Percentiles rank a stretch among this genome's conserved stretches.
Evolutionary conservation across 2,329 filamentous ascomycete species (phyloP).

Genomic region (Pestalotiopsis sp.): DNA sequence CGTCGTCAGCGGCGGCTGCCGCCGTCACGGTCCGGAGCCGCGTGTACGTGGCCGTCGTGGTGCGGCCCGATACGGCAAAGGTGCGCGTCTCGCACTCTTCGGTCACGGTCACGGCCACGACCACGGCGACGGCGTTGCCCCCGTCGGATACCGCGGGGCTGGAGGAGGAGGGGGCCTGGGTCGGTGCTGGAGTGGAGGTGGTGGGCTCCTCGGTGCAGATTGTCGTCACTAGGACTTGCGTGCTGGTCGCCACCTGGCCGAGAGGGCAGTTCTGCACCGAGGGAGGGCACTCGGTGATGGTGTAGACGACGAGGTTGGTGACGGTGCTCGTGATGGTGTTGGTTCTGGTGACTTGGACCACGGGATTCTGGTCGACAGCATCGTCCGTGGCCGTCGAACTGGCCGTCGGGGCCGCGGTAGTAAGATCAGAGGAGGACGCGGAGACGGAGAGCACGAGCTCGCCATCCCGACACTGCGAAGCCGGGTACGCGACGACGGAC

Average conservation of each 20-base stretch:
- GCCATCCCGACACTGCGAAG: neutral
- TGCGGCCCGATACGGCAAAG: conserved; percentile 14
- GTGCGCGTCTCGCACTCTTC: conserved; percentile 19
- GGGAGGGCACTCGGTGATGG: conserved; percentile 16
- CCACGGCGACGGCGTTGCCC: neutral
- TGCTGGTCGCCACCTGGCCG: conserved; percentile 18
- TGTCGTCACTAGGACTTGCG: conserved; percentile 23
- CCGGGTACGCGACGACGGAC: conserved; percentile 2
- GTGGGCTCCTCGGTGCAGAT: conserved; percentile 18
- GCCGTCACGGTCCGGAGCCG: neutral
- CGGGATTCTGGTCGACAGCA: neutral
- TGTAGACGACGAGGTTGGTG: conserved; percentile 23
- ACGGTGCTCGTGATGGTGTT: conserved; percentile 23
- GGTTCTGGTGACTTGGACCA: conserved; percentile 9
- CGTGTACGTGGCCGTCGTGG: neutral
- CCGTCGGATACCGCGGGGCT: neutral
- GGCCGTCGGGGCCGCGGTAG: neutral
- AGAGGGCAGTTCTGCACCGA: conserved; percentile 11
- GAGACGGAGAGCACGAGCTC: neutral
- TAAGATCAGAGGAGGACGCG: neutral
- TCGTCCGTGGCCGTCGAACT: neutral
- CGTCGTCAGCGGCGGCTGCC: neutral
- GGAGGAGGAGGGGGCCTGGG: neutral
- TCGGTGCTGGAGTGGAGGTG: conserved; percentile 1
- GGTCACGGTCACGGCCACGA: conserved; percentile 11